Evolutionary conservation across 2,329 filamentous ascomycete species (phyloP), one percentile per base, ranked within the genome.

Genomic region (Xylaria sp.): DNA sequence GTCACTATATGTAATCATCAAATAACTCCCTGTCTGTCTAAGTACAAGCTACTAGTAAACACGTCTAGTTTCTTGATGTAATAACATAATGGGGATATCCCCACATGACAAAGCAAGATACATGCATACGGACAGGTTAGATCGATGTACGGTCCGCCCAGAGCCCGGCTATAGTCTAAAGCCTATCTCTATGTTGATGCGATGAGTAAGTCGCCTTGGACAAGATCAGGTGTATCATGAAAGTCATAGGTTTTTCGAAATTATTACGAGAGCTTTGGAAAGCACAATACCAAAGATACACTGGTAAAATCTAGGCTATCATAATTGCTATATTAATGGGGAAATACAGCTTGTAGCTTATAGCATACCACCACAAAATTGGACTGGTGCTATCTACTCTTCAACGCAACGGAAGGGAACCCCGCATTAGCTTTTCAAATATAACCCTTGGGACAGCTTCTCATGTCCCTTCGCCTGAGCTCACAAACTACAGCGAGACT

Each of bases 1-100:
- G 77, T 80, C 77, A 80, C 75, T 57, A 77, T 79, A 75, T 72
- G 74, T 75, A 79, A 79, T 77, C 71, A 59, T 50, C 19, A 8
- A 53, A 55, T 55, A 45, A 30, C 34, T 48, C 24, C n/a, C n/a
- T n/a, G n/a, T n/a, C n/a, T n/a, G n/a, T n/a, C n/a, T n/a, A n/a
- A n/a, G n/a, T n/a, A n/a, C 8, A 34, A 21, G 24, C 19, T 19
- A 6, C 12, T n/a, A 61, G 51, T 24, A n/a, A 5, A 50, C 9
- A 8, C 14, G 8, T 6, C 21, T 7, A 30, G 48, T 5, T 39
- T 39, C 11, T 17, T 9, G 32, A 30, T 36, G 53, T 47, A 47
- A 47, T 47, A 14, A 24, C 24, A 45, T 39, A 61, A 57, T 42
- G 36, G 59, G n/a, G 42, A 19, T 11, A 24, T 45, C 51, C 58